These are phyloP conservation scores for Syzygium jambos DNA, from an alignment of 345 rosid genomes.

Conservation along the genomic window DNA sequence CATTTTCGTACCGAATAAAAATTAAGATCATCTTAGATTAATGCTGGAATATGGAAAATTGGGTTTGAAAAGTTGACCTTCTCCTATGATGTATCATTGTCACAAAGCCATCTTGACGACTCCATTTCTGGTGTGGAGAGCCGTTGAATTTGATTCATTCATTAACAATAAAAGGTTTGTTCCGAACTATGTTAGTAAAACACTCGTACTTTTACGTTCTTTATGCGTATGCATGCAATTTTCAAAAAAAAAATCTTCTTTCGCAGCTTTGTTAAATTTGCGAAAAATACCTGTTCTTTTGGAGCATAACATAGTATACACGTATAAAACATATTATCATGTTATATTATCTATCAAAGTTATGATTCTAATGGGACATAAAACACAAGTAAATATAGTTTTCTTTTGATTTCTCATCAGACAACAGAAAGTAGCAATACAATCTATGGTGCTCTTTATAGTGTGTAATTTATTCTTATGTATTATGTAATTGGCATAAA, in stretches of 20 bases:
- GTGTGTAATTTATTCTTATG: too few relatives aligned
- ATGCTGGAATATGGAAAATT: not conserved
- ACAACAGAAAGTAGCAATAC: too few relatives aligned
- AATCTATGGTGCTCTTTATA: not conserved
- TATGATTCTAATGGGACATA: too few relatives aligned
- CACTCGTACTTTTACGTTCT: not conserved
- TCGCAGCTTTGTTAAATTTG: not conserved
- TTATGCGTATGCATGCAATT: not conserved
- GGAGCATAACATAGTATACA: not conserved
- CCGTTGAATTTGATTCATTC: too few relatives aligned
- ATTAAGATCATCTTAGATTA: not conserved
- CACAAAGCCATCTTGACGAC: not conserved
- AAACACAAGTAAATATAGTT: too few relatives aligned
- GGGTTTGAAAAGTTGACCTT: not conserved
- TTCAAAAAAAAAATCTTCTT: not conserved
- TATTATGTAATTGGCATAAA: not conserved
- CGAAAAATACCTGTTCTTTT: not conserved
- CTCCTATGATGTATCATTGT: not conserved
- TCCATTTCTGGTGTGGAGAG: too few relatives aligned
- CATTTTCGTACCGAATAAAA: not conserved
- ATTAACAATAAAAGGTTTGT: too few relatives aligned
- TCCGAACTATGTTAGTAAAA: too few relatives aligned
- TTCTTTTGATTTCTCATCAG: not conserved
- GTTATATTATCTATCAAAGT: not conserved
- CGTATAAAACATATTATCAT: not conserved